Evolutionary conservation across 768 basidiomycete genomes (phyloP), one percentile per base, ranked within the genome.

Genomic region (Leccinum pellstonianum): DNA sequence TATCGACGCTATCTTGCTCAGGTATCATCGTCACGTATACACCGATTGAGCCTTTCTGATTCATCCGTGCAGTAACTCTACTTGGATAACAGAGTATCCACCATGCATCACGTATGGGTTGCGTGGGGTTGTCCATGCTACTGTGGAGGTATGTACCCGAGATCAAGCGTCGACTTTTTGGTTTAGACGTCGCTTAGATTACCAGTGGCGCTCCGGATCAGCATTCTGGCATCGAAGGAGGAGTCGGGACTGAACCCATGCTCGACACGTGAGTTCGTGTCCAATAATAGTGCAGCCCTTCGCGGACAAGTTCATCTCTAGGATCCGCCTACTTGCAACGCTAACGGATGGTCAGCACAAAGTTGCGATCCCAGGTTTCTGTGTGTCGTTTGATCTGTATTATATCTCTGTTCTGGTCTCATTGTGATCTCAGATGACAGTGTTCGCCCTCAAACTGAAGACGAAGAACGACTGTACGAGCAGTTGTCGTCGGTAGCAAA

Each of bases 31-130:
- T 66, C 35, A 50, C 6, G n/a, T 5, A 8, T 47, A 37, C 48
- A 25, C 11, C 15, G 17, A 47, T 9, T 5, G 43, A 17, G 19
- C 35, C 23, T 19, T 57, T 27, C 54, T 67, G 4, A 67, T 47
- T 1, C 5, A 9, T 50, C 14, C 31, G 4, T n/a, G 27, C 19
- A 93, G 91, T 64, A 98, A 99, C 70, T 98, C 95, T 21, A 95
- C 93, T 10, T 99, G 96, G 95, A 93, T 98, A 63, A 89, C 89
- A 12, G 93, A 97, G 66, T 86, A 90, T 63, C 84, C 86, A 6
- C 95, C 97, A 0, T 98, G 95, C 68, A 88, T 98, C 54, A 97
- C 95, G 0, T 97, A 96, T 70, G 97, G 97, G 4, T 77, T 98
- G 57, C 83, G 97, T 50, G 97, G 97, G 0, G 96, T 99, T 4